These are phyloP conservation scores for Musa schizocarpa DNA, from an alignment of 176 grass and related monocot genomes.

Conservation along the genomic window DNA sequence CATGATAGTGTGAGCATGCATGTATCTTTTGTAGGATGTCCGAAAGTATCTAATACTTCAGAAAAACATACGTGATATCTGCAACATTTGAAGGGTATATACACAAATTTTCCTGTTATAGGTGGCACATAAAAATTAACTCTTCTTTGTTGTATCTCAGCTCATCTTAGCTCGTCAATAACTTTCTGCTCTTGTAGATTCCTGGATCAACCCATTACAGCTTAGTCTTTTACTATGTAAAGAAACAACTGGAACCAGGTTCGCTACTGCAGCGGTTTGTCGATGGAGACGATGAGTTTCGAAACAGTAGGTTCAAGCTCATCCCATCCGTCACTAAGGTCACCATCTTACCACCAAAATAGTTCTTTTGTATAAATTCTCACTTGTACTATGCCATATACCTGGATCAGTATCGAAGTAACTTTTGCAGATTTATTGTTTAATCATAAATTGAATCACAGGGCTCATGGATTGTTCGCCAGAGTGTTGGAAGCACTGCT, in stretches of 20 bases:
- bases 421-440: not conserved
- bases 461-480: conserved; percentile 92
- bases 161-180: not conserved
- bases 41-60: too few species aligned
- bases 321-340: conserved; percentile 96
- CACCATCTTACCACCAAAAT: not conserved
- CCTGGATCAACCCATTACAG: conserved; percentile 79
- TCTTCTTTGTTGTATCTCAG: too few species aligned
- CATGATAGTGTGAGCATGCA: too few species aligned
- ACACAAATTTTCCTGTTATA: too few species aligned
- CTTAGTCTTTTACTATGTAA: conserved; percentile 86
- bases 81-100: too few species aligned
- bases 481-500: conserved; percentile 70
- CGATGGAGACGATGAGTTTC: conserved; percentile 85
- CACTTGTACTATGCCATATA: not conserved
- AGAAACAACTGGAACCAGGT: conserved; percentile 48
- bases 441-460: conserved; percentile 18
- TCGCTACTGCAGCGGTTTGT: conserved; percentile 85
- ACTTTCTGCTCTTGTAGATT: conserved; percentile 48
- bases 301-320: conserved; percentile 92
- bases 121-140: too few species aligned
- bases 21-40: too few species aligned
- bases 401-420: not conserved
- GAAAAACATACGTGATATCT: too few species aligned
- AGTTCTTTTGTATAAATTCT: not conserved